Base-by-base conservation (phyloP, 2,329 filamentous ascomycete species). In the Sporothrix humicola region DNA sequence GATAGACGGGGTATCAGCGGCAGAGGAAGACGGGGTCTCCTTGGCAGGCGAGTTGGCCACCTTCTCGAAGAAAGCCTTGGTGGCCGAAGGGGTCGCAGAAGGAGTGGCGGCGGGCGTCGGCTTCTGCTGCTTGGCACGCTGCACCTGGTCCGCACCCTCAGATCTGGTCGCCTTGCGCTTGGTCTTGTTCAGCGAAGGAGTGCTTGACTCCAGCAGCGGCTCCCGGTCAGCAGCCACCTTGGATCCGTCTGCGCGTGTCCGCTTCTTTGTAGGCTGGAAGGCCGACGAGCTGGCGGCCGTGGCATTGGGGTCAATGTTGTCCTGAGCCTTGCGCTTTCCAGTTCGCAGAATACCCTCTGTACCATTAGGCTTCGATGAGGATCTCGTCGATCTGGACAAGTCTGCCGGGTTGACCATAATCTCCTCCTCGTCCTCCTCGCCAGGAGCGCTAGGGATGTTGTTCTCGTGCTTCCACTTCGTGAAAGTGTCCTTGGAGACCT, bases 401-500 rank as follows among this genome's bases (percentile, higher is more conserved):
- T 78, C 74, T 4, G 50, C 9, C 2, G 58, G 10, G 23, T 46
- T 50, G 3, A 15, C 26, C 12, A 52, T 46, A 4, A 50, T 10
- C 31, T 23, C 65, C 17, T 50, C 65, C 50, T 71, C 72, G 1
- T 79, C 79, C 10, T 79, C 80, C 61, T 87, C 84, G 10, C 87
- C 85, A 71, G 86, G 84, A 0, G 83, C 82, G 42, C 86, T 84
- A 10, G 87, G 85, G 26, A 90, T 82, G 46, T 86, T 86, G 77
- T 90, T 85, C 72, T 87, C 85, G 58, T 85, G 81, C 78, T 87
- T 86, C 88, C 88, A 90, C 77, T 86, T 86, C 79, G 85, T 87
- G 72, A 89, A 82, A 9, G 89, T 83, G 54, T 88, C 86, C 74
- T 85, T 86, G 0, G 87, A 88, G 1, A 87, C 87, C 77, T 88